Evolutionary conservation across 2,329 filamentous ascomycete species (phyloP), one percentile per base, ranked within the genome.

Genomic region (Aspergillus sp.): DNA sequence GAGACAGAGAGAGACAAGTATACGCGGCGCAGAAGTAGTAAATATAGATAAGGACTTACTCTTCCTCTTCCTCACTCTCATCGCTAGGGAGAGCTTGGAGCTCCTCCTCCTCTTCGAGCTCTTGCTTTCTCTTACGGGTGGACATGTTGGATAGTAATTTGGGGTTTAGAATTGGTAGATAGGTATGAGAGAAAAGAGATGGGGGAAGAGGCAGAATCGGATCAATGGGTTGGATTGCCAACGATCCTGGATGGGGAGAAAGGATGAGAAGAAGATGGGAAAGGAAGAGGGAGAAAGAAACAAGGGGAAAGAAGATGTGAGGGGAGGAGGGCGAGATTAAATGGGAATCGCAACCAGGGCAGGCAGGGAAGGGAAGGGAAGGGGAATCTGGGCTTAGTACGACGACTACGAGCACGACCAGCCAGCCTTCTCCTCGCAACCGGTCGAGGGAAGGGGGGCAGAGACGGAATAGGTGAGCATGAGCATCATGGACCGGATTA

Each of bases 41-140:
- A 31, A 40, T 40, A 19, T 9, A 35, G 43, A 35, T 27, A 52
- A 52, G 27, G n/a, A 69, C 74, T 74, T 70, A 79, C 77, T 81
- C 79, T 66, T 81, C 79, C 72, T 81, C 79, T 57, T 79, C 79
- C 59, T 79, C 78, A 33, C 79, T 78, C 46, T 80, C 79, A 45
- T 80, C 77, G 11, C 79, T 81, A 53, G 79, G 79, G 40, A 81
- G 74, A 35, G 76, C 75, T 57, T 78, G 74, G 4, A 82, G 73
- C 62, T 79, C 76, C 55, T 78, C 75, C 56, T 73, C 78, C 39
- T 80, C 79, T 51, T 79, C 77, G 19, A 77, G 71, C 31, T 81
- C 78, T 60, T 77, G 76, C 72, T 79, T 78, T 75, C 81, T 79
- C 66, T 79, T 79, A 68, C 79, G 76, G 63, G 79, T 79, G 21